A percentile compares a stretch with the other conserved stretches of the same genome.
Conservation (phyloP, 1,284 basidiomycete genomes). For the Coniferiporia sulphurascens region DNA sequence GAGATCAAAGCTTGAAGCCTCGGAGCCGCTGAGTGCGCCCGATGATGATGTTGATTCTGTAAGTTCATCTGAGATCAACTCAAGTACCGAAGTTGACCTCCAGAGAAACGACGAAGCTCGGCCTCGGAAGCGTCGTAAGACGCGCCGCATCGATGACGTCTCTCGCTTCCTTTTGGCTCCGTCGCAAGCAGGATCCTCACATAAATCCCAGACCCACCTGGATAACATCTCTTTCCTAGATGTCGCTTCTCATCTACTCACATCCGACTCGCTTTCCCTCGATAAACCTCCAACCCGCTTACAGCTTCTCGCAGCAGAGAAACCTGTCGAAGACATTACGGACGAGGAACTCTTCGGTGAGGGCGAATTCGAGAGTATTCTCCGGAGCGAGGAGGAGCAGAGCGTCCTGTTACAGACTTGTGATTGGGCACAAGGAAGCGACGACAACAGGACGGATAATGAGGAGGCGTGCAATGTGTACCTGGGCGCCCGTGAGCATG, state of each 20-base stretch:
- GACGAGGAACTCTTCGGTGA: constrained; percentile 54
- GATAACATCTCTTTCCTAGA: constrained; percentile 10
- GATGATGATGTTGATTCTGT: constrained; percentile 33
- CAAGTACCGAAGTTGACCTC: constrained; percentile 13
- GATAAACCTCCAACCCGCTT: constrained; percentile 49
- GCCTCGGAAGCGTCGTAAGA: constrained; percentile 37
- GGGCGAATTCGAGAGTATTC: constrained; percentile 46
- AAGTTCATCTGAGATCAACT: constrained; percentile 20
- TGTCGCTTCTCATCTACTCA: constrained; percentile 43
- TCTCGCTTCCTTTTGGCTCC: constrained; percentile 55
- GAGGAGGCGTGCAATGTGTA: neutral
- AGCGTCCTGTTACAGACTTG: constrained; percentile 29
- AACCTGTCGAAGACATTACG: constrained; percentile 40
- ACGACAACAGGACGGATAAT: constrained; percentile 20
- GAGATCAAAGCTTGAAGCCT: constrained; percentile 35
- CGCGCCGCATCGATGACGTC: constrained; percentile 36
- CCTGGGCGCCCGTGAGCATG: neutral
- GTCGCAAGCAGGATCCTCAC: constrained; percentile 23
- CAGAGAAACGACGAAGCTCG: constrained; percentile 20
- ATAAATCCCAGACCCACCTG: constrained; percentile 21
- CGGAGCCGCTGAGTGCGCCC: constrained; percentile 33
- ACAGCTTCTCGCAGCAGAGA: constrained; percentile 51
- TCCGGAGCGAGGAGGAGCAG: constrained; percentile 41
- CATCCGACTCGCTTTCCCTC: constrained; percentile 36
- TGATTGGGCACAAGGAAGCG: constrained; percentile 28